Evolutionary conservation across 257 asterid species (phyloP).

Genomic region (Fraxinus cuspidata): DNA sequence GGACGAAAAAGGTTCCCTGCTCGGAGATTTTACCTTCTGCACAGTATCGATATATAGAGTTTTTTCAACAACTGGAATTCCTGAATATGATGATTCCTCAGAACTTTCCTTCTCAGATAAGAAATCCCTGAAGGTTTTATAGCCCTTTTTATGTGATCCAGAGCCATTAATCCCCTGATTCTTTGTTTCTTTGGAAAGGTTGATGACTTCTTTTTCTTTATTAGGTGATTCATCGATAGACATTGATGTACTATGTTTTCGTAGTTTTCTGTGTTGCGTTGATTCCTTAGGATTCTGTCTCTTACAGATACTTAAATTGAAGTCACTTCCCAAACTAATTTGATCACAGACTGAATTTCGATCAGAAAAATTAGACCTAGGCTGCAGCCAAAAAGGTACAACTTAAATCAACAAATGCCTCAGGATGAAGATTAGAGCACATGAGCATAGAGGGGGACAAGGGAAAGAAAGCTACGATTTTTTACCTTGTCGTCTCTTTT

Average conservation of each 20-base stretch:
- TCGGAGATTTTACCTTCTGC: conserved; percentile 41
- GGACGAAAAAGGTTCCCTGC: conserved; percentile 31
- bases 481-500: conserved; percentile 59
- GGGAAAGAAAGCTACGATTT: neutral
- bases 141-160: conserved; percentile 23
- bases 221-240: conserved; percentile 13
- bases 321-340: neutral
- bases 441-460: neutral
- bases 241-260: conserved; percentile 22
- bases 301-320: neutral
- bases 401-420: conserved; percentile 5
- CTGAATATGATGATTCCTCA: conserved; percentile 27
- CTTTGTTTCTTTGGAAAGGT: conserved; percentile 21
- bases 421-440: conserved; percentile 1
- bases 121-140: conserved; percentile 50
- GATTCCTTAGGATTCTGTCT: conserved; percentile 34
- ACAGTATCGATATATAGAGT: conserved; percentile 63
- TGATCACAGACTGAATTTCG: conserved; percentile 27
- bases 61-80: conserved; percentile 51
- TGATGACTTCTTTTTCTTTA: conserved; percentile 26
- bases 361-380: conserved; percentile 41
- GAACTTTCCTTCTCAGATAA: conserved; percentile 40
- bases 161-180: conserved; percentile 15
- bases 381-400: conserved; percentile 28
- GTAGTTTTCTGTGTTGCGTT: neutral